Base-by-base conservation (phyloP, 768 basidiomycete genomes). In the Mycena indigotica region DNA sequence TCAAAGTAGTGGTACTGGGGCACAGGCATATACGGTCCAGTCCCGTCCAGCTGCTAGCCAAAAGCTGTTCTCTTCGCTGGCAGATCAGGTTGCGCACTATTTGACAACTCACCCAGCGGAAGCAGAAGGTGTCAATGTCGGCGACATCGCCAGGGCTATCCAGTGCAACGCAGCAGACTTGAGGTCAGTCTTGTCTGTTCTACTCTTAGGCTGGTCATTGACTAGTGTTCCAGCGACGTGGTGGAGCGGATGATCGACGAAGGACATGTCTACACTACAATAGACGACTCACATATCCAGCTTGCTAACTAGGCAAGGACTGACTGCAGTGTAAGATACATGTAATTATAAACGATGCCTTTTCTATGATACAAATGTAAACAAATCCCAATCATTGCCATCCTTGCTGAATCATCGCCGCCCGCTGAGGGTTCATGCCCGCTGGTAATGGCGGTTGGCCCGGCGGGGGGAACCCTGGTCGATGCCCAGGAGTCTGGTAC, bases 161-260 rank as follows among this genome's bases (percentile, higher is more conserved):
- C 84, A 83, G 13, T 77, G 78, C 5, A 77, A 82, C 58, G 83
- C 85, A n/a, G 69, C 77, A 25, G 72, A 77, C 60, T 86, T 93
- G 59, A 87, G 86, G 91, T 89, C 58, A 41, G 72, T 67, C 52
- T 46, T 29, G 2, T 58, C 10, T 54, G 16, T 19, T 32, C 35
- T 30, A 40, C 23, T 19, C 45, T 25, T 17, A 54, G 28, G 21
- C 46, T 26, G 19, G 45, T 30, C 28, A 19, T 50, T 26, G 39
- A 38, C 23, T n/a, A 12, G 29, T 28, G 38, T 19, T 28, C 28
- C 58, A 91, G 93, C 67, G 76, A 82, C 41, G 89, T 89, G 5
- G 74, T 95, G 62, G 91, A 95, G 62, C 71, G 73, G 51, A 78
- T 98, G 52, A 87, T 93, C 80, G 86, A 88, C 52, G 87, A 90